Evolutionary conservation across 352 stramenopile genomes (phyloP), one percentile per base, ranked within the genome.

Genomic region (Chloridella minuta): DNA sequence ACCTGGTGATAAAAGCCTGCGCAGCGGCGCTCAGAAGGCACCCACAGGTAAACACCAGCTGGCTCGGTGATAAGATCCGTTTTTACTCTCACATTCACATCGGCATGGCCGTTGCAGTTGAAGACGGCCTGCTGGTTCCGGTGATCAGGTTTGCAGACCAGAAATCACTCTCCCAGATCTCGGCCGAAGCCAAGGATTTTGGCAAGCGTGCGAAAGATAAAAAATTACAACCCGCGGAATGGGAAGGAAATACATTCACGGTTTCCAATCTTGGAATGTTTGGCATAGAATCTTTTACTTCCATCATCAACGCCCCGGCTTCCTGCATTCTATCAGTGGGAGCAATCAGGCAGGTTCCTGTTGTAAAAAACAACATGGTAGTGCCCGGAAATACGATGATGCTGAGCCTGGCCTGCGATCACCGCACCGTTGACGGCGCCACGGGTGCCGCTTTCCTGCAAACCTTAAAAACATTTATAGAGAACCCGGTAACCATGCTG

Each of bases 251-350:
- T 85, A 97, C 93, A 27, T 99, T 99, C 91, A 97, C 94, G n/a
- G 93, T 99, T 87, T 97, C 91, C 30, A 99, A 99, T 90, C 90
- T 99, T 86, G 97, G 93, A 66, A 97, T 97, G 96, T 99, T 98
- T 89, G 96, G 96, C 87, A 98, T 99, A 89, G 92, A 95, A 88
- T 92, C 95, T 89, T 99, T 99, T 89, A 94, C 91, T 49, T 96
- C 97, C 3, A 95, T 99, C 51, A 98, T 99, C 88, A 99, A 98
- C 91, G 94, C 93, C 40, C 96, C 96, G 4, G 95, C 98, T 90
- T 94, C 94, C 0, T 97, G 94, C 86, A 99, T 99, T 91, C 91
- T 99, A 87, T 96, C 97, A 0, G 92, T 99, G 2, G 97, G 96
- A n/a, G n/a, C n/a, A n/a, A n/a, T n/a, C n/a, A n/a, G n/a, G 40